Conservation (phyloP, 495 filamentous ascomycete genomes). For the Penicillium soppii region DNA sequence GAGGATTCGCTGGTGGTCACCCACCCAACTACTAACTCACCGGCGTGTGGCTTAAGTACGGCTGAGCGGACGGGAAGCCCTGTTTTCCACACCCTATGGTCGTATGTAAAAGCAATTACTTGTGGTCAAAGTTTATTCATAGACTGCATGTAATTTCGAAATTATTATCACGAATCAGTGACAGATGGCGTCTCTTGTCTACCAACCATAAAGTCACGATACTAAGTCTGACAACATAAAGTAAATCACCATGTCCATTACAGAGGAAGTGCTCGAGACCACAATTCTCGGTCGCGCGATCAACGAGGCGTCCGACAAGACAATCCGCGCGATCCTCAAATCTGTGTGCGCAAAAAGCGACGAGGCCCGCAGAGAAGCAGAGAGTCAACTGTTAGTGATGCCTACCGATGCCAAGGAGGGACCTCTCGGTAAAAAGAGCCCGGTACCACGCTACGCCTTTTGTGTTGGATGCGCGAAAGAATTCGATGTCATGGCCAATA, state of each 20-base stretch:
- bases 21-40: too few species aligned
- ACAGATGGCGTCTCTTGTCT: too few species aligned
- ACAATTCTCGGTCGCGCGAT: not conserved
- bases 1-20: too few species aligned
- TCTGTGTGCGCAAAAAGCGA: not conserved
- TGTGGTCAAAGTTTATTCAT: too few species aligned
- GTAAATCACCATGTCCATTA: not conserved
- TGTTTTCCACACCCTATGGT: too few species aligned
- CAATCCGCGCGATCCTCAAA: not conserved
- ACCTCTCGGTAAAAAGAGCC: not conserved
- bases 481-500: conserved; percentile 1
- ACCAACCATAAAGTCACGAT: too few species aligned
- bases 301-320: not conserved
- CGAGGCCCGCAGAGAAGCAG: not conserved
- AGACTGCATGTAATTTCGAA: too few species aligned
- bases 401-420: not conserved
- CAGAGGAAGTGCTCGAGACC: not conserved
- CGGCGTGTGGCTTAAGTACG: too few species aligned
- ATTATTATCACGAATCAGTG: too few species aligned
- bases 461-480: not conserved
- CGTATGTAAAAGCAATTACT: too few species aligned
- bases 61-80: too few species aligned
- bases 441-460: not conserved
- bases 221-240: too few species aligned
- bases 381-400: not conserved